A percentile compares a stretch with the other conserved stretches of the same genome.
Conservation (phyloP, 1,284 basidiomycete species). For the Vanrija sp. region DNA sequence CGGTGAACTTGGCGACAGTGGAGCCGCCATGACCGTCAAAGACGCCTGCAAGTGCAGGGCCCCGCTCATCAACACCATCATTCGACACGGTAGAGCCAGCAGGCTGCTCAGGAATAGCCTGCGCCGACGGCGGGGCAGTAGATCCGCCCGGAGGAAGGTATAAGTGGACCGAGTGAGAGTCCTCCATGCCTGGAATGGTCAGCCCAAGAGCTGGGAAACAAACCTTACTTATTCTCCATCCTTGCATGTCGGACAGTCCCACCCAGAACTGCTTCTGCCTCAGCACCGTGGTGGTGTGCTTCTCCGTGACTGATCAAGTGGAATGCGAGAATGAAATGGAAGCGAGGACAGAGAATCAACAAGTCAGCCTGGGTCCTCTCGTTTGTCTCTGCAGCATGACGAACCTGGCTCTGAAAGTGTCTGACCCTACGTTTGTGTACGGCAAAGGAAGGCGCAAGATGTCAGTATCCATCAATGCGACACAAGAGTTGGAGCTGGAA, state of each 20-base stretch:
- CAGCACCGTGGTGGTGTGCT: constrained; percentile 72
- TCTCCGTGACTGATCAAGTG: constrained; percentile 60
- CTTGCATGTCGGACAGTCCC: constrained; percentile 95
- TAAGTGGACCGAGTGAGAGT: constrained; percentile 83
- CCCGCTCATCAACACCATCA: constrained; percentile 57
- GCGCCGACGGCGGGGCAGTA: constrained; percentile 44
- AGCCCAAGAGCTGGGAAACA: constrained; percentile 1
- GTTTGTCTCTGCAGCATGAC: constrained; percentile 5
- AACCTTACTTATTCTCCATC: constrained; percentile 92
- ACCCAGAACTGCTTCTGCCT: constrained; percentile 71
- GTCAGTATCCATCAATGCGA: not conserved
- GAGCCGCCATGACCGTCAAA: constrained; percentile 98
- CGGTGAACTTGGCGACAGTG: constrained; percentile 84
- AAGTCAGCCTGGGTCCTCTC: not conserved
- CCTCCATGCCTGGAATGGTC: constrained; percentile 73
- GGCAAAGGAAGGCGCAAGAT: not conserved
- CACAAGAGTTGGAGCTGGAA: not conserved
- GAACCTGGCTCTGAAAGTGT: constrained; percentile 49
- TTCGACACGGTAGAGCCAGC: constrained; percentile 47
- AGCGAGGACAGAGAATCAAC: constrained; percentile 1
- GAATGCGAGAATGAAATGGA: constrained; percentile 1
- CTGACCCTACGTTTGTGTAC: constrained; percentile 39
- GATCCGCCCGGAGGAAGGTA: constrained; percentile 39
- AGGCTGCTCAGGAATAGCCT: constrained; percentile 50
- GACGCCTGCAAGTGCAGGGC: constrained; percentile 79